Base-by-base conservation (phyloP, 1,139 yeast genomes). In the Kodamaea suecica region DNA sequence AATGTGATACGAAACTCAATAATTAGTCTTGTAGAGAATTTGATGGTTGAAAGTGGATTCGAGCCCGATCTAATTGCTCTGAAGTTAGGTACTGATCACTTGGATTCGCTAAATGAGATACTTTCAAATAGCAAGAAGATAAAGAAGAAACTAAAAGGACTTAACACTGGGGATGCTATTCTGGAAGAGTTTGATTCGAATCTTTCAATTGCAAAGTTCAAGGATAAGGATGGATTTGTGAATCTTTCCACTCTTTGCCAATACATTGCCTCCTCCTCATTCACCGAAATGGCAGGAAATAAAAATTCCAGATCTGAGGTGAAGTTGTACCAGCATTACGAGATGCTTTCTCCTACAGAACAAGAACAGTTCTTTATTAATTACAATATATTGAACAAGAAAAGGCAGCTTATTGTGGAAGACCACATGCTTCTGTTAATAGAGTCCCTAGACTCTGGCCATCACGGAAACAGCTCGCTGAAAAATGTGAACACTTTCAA, bases 331-430 rank as follows among this genome's bases (percentile, higher is more conserved):
- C 45, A 52, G 10, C 34, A 50, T 6, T 55, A 44, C 29, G 57
- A 56, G 13, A 10, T 26, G 2, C 35, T 57, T 7, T 8, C 34
- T 2, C 33, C 28, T 5, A 19, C 34, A 2, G 38, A 46, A 4
- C 39, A 41, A 20, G 21, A 23, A 2, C 16, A 28, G 7, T 40
- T 15, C 5, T 5, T 19, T 28, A 6, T 13, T n/a, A 5, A 25
- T 6, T 25, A 25, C 17, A 25, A 25, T 13, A 10, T 5, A 7
- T 12, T 25, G 42, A 63, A 57, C 41, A 36, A 31, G 21, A 29
- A 29, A 6, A 63, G 59, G 37, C 65, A 65, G 36, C 35, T 48
- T 8, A 40, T 46, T 4, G 40, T 63, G 4, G 70, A 64, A 31
- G 35, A 47, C 3, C 42, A 48, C 31, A 51, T 56, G 30, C 45